A percentile compares a stretch with the other conserved stretches of the same genome.
Evolutionary conservation across 1,284 basidiomycete species (phyloP).

Genomic region (Stereum hirsutum): DNA sequence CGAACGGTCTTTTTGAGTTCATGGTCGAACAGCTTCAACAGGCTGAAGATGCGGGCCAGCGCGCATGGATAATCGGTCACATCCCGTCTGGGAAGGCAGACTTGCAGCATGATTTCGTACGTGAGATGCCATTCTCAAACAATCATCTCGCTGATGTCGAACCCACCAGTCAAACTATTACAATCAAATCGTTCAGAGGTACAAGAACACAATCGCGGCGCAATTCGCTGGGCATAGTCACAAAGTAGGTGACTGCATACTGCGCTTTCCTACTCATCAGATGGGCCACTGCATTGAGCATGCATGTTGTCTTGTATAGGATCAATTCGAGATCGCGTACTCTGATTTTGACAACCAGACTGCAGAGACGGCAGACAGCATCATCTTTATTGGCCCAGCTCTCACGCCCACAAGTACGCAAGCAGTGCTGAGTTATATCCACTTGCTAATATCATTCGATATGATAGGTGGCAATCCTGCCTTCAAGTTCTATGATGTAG

Average conservation of each 20-base stretch:
- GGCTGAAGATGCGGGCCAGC: conserved; percentile 19
- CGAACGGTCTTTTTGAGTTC: conserved; percentile 20
- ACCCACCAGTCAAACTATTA: conserved; percentile 43
- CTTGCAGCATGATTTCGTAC: conserved; percentile 1
- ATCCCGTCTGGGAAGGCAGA: conserved; percentile 16
- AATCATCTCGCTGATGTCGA: not conserved
- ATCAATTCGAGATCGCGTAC: conserved; percentile 52
- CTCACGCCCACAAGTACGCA: conserved; percentile 45
- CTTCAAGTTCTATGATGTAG: conserved; percentile 43
- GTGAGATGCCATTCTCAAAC: not conserved
- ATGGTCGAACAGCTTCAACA: conserved; percentile 21
- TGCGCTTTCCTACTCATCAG: not conserved
- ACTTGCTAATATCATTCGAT: not conserved
- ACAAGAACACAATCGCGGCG: conserved; percentile 45
- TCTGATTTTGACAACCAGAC: conserved; percentile 39
- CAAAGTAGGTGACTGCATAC: conserved; percentile 13
- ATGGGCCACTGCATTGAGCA: too few relatives aligned
- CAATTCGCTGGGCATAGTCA: conserved; percentile 41
- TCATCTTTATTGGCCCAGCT: conserved; percentile 42
- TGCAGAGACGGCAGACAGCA: conserved; percentile 38
- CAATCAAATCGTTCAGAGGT: conserved; percentile 47
- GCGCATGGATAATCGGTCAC: conserved; percentile 20
- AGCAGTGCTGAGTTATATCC: not conserved
- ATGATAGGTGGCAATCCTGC: conserved; percentile 37
- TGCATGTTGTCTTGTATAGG: conserved; percentile 18